Base-by-base conservation (phyloP, 768 basidiomycete species). In the Suillus occidentalis region DNA sequence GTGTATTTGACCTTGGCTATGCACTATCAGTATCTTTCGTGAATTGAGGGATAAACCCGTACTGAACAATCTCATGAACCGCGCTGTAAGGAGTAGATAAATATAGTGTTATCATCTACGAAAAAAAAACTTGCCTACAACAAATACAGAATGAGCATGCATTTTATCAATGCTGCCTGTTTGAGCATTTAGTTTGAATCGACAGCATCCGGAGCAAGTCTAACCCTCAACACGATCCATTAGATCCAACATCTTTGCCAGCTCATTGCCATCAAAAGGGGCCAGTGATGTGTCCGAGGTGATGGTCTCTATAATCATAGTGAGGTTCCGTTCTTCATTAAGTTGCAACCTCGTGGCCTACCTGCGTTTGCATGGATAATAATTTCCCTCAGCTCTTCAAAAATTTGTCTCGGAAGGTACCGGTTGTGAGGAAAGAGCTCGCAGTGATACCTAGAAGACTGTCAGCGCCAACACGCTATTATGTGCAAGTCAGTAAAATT, bases 1-100 rank as follows among this genome's bases (percentile, higher is more conserved):
- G 75, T 57, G 49, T 78, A 79, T 20, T 72, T 70, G 10, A 73
- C 71, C 14, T 66, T 61, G 10, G 63, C 78, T 80, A 28, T 3
- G 49, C 18, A 1, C 34, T 9, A 12, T 13, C 59, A 14, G 60
- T 36, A 9, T 39, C 49, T 37, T 50, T 28, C 31, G 53, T 70
- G 67, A 36, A 28, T 63, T 60, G 65, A 68, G 39, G 18, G 18
- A 9, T 49, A n/a, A 20, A 22, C 18, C 43, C 62, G n/a, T 45
- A 68, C 62, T n/a, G 60, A 68, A 66, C 31, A 60, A 61, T 22
- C 34, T 49, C 63, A 66, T 67, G 56, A 69, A 68, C 49, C 65
- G 69, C 49, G 66, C 55, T 63, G 34, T 55, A 22, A 39, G 8
- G 7, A 49, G 22, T 43, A 34, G 28, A 18, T 43, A 31, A 18